Evolutionary conservation across 306 rosid genomes (phyloP).

Genomic region (Prunus mira): DNA sequence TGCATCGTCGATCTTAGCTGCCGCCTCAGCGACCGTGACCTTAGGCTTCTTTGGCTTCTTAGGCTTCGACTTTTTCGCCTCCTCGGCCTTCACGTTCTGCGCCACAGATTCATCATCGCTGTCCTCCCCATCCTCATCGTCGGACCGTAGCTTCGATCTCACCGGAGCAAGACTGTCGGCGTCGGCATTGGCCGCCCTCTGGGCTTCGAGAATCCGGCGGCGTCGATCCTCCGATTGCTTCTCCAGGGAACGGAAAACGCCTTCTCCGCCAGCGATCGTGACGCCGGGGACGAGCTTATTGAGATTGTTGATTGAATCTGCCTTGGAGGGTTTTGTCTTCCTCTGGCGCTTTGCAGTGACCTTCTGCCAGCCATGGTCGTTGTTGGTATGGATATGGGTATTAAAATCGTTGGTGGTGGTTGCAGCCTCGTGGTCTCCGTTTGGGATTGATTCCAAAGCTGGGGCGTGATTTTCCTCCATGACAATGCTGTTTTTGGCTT

Average conservation of each 20-base stretch:
- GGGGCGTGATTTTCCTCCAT: slow-evolving; percentile 56
- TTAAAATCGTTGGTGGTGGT: slow-evolving; percentile 9
- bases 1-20: slow-evolving; percentile 68
- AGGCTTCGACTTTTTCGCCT: slow-evolving; percentile 73
- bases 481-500: not conserved
- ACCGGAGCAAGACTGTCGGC: slow-evolving; percentile 30
- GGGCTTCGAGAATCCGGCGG: slow-evolving; percentile 63
- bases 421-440: slow-evolving; percentile 25
- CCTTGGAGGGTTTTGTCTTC: slow-evolving; percentile 44
- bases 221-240: slow-evolving; percentile 81
- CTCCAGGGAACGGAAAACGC: slow-evolving; percentile 71
- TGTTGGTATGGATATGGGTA: not conserved
- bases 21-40: slow-evolving; percentile 83
- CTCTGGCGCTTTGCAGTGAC: slow-evolving; percentile 75
- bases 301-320: slow-evolving; percentile 38
- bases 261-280: slow-evolving; percentile 32
- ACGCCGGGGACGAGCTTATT: slow-evolving; percentile 35
- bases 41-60: slow-evolving; percentile 90
- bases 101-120: slow-evolving; percentile 42
- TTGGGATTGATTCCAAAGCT: slow-evolving; percentile 35
- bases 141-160: slow-evolving; percentile 65
- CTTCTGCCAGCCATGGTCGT: slow-evolving; percentile 96
- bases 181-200: slow-evolving; percentile 32
- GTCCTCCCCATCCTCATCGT: slow-evolving; percentile 48
- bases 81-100: slow-evolving; percentile 56